Evolutionary conservation across 2,329 filamentous ascomycete species (phyloP), one percentile per base, ranked within the genome.

Genomic region (Fusarium euwallaceae): DNA sequence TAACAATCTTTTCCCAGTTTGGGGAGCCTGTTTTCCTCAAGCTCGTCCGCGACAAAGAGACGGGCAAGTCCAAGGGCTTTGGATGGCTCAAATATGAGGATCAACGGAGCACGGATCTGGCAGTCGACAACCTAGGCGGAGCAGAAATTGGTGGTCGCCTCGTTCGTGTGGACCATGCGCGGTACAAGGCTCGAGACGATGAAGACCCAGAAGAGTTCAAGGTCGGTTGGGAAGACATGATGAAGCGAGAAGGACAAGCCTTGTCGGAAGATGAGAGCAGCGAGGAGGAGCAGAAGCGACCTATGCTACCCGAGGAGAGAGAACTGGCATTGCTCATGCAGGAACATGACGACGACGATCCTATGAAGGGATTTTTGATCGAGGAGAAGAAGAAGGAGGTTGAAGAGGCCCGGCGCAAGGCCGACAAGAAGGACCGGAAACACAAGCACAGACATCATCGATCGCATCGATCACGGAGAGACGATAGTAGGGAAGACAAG

Each of bases 1-100:
- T 98, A 76, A 95, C 95, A 12, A 97, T 99, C 70, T 99, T 98
- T 87, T 98, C 95, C 8, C 97, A 99, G 83, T 99, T 93, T 81
- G 97, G 97, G 78, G 96, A 98, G 81, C 97, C 97, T 3, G 94
- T 95, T 4, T 97, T 96, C 84, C 88, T 99, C 69, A 97, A 98
- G 79, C 90, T 99, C 14, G 92, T 93, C 58, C 94, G 97, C 80
- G 97, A 99, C 87, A 97, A 97, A 81, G 97, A 98, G 82, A 97
- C 95, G 0, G 97, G 97, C 71, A 98, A 98, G 84, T 97, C 94
- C 71, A 93, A 93, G 76, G 97, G 97, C 1, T 99, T 98, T 81
- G 95, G 93, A 4, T 99, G 97, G 88, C 88, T 99, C 68, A 99
- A 99, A 82, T 99, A 98, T 84, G 97, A 99, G 82, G 96, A 99